Evolutionary conservation across 306 rosid genomes (phyloP), one percentile per base, ranked within the genome.

Genomic region (Parietaria judaica): DNA sequence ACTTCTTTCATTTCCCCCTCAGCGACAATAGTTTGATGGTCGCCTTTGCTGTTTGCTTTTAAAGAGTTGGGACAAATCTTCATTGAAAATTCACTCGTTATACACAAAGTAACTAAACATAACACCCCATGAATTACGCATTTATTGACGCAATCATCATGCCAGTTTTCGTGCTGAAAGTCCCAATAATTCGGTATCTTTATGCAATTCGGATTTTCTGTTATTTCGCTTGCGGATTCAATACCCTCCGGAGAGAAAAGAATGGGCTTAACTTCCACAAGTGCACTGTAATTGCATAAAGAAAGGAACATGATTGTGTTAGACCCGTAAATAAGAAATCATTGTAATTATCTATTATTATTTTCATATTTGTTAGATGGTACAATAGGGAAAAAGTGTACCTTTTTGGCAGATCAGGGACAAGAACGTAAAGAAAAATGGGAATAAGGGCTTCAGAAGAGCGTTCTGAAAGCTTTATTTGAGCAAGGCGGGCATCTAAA

Each of bases 361-460:
- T 49, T n/a, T 8, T 8, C 57, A 9, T 53, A 15, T 16, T 39
- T 46, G 43, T 65, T 4, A 43, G 7, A 15, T 14, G 15, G 14
- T 46, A 14, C 11, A 64, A 43, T 44, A 39, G 34, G 16, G 48
- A 44, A 23, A 23, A 66, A 51, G 10, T n/a, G 35, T 68, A 92
- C 98, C 95, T 74, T 74, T 88, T 92, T 17, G 98, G 98, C 63
- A 92, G 84, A 79, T 77, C 85, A 58, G 98, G 90, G 58, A 79
- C 85, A 57, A 88, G 92, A 59, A 92, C 67, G 79, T 80, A 82
- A 47, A 92, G 78, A 67, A 77, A 73, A 54, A 88, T 39, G 56
- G 98, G 86, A 68, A 78, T 77, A 58, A 84, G 62, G 37, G 71
- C 65, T 77, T 74, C 74, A 71, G 61, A 35, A 10, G 23, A 36